Evolutionary conservation across 495 filamentous ascomycete genomes (phyloP).

Genomic region (Penicillium tannophilum): DNA sequence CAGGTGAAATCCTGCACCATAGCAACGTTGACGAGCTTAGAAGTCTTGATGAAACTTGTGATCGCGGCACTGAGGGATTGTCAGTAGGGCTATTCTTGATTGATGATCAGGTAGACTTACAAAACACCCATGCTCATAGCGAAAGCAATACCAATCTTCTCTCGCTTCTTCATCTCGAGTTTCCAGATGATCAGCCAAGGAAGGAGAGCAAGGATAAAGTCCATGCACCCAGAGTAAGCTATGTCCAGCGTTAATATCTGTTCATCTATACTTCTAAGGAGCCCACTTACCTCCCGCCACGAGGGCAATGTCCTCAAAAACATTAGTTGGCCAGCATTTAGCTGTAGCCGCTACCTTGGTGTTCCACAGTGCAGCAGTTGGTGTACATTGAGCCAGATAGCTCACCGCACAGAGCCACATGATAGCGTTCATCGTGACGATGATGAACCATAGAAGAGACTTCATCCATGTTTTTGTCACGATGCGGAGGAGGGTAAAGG

Average conservation of each 20-base stretch:
- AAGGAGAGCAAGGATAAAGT: constrained; percentile 29
- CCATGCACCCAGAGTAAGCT: constrained; percentile 32
- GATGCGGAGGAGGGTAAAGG: constrained; percentile 29
- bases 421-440: constrained; percentile 27
- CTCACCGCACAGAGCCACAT: constrained; percentile 27
- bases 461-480: constrained; percentile 26
- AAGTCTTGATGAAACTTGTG: constrained; percentile 29
- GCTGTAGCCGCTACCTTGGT: constrained; percentile 20
- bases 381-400: constrained; percentile 28
- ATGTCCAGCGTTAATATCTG: neutral
- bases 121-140: constrained; percentile 33
- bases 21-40: constrained; percentile 21
- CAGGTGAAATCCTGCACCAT: constrained; percentile 31
- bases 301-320: constrained; percentile 27
- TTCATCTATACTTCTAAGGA: neutral
- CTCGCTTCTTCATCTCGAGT: constrained; percentile 29
- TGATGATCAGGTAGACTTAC: constrained; percentile 12
- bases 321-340: constrained; percentile 24
- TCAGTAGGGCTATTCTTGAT: neutral
- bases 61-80: constrained; percentile 18
- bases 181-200: constrained; percentile 31
- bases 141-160: constrained; percentile 29
- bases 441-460: constrained; percentile 28
- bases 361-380: constrained; percentile 24
- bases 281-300: constrained; percentile 20